These are phyloP conservation scores for Flammula alnicola DNA, from an alignment of 1,284 basidiomycete species.

Conservation along the genomic window DNA sequence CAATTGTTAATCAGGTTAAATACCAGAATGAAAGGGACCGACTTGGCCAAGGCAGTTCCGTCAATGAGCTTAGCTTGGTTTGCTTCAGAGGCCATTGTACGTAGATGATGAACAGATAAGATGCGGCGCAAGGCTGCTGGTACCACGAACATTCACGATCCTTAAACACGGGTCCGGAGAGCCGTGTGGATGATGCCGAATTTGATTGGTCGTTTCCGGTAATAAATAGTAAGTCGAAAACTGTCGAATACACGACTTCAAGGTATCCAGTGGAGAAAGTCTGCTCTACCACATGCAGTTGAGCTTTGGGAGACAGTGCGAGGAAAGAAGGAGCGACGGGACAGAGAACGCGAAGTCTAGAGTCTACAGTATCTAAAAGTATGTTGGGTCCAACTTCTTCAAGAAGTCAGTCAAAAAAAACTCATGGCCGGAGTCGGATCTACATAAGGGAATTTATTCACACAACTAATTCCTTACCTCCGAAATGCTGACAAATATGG, in stretches of 20 bases:
- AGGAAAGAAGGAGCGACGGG: constrained; percentile 2
- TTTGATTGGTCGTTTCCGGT: constrained; percentile 2
- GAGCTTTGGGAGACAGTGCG: too few relatives aligned
- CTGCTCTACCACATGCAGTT: too few relatives aligned
- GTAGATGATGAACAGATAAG: constrained; percentile 47
- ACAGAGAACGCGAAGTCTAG: too few relatives aligned
- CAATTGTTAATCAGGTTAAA: constrained; percentile 11
- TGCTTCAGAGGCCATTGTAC: constrained; percentile 57
- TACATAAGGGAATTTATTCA: constrained; percentile 16
- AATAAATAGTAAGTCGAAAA: constrained; percentile 1
- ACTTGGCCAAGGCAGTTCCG: constrained; percentile 90
- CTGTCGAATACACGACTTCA: not conserved
- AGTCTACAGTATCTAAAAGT: too few relatives aligned
- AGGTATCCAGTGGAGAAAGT: too few relatives aligned
- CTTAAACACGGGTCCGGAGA: constrained; percentile 22
- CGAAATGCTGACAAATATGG: constrained; percentile 24
- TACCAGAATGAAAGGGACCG: constrained; percentile 29
- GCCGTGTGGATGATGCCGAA: constrained; percentile 14
- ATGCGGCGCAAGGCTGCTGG: constrained; percentile 27
- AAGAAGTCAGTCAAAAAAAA: too few relatives aligned
- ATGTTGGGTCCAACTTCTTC: too few relatives aligned
- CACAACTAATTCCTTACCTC: constrained; percentile 20
- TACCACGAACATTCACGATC: constrained; percentile 28
- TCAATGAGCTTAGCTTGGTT: constrained; percentile 69
- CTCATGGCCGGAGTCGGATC: not conserved